phyloP scores from a whole-genome alignment of 805 yeast species.

The Starmera caribaea region DNA sequence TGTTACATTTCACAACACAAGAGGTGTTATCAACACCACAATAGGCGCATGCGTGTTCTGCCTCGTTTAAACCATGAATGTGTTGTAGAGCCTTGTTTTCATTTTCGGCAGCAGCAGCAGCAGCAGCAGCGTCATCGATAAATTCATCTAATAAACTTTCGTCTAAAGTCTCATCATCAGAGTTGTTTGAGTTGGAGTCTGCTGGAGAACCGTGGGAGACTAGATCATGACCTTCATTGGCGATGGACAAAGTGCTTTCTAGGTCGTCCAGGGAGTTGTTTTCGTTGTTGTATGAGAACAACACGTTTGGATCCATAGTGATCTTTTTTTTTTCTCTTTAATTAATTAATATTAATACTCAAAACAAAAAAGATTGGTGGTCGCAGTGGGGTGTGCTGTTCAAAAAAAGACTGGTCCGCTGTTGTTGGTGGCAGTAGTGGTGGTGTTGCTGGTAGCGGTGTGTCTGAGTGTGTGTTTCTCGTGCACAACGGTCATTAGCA shows the following conservation, averaged over 20 bases:
- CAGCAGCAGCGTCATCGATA: background rate
- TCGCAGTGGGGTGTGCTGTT: too few relatives aligned
- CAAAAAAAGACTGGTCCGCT: too few relatives aligned
- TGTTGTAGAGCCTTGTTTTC: background rate
- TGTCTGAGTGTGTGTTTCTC: too few relatives aligned
- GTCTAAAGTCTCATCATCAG: background rate
- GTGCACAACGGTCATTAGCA: too few relatives aligned
- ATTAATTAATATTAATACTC: background rate
- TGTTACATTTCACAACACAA: conserved; percentile 65
- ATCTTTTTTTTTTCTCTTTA: background rate
- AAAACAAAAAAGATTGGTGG: too few relatives aligned
- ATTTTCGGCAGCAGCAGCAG: too few relatives aligned
- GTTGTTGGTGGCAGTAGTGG: too few relatives aligned
- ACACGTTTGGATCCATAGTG: conserved; percentile 15
- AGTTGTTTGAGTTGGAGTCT: background rate
- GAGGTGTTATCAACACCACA: conserved; percentile 64
- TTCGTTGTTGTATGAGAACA: conserved; percentile 10
- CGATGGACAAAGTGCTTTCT: background rate
- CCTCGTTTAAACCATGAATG: conserved; percentile 1
- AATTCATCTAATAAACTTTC: background rate
- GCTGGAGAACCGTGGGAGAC: background rate
- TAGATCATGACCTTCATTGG: background rate
- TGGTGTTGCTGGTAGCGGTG: too few relatives aligned
- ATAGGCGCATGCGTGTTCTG: conserved; percentile 47
- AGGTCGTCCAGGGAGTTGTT: background rate